Evolutionary conservation across 139 green algal genomes (phyloP).

Genomic region (Chlorella sp.): DNA sequence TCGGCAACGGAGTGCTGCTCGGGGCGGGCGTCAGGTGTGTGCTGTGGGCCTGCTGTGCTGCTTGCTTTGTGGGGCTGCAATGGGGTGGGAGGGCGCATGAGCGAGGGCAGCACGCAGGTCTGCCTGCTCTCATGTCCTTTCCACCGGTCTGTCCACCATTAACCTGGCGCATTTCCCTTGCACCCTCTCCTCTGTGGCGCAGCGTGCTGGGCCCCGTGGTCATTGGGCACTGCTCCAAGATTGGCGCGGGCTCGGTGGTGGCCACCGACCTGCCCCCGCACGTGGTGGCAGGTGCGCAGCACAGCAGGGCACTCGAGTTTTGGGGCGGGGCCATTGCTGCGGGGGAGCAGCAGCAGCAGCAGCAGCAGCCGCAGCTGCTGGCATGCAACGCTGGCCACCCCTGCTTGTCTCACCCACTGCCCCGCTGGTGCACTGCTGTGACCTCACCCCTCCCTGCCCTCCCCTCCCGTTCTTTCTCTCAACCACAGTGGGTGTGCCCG

Average conservation of each 20-base stretch:
- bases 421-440: no score
- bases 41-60: no score
- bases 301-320: not conserved
- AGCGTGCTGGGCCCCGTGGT: constrained; percentile 82
- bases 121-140: not conserved
- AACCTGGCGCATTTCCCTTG: not conserved
- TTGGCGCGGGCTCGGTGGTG: constrained; percentile 90
- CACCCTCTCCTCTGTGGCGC: not conserved
- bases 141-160: no score
- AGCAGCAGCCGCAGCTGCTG: no score
- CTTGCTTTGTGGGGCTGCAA: no score
- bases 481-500: constrained; percentile 83
- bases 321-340: not conserved
- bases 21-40: constrained; percentile 78
- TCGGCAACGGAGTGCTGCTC: constrained; percentile 89
- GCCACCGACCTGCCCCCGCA: constrained; percentile 81
- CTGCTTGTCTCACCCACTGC: no score
- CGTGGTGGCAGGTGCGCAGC: constrained; percentile 69
- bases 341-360: no score
- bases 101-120: not conserved
- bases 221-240: constrained; percentile 83
- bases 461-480: not conserved
- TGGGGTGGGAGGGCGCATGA: not conserved
- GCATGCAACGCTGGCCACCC: no score
- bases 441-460: not conserved